These are phyloP conservation scores for Cucurbitaria berberidis DNA, from an alignment of 2,329 filamentous ascomycete genomes.

Conservation along the genomic window DNA sequence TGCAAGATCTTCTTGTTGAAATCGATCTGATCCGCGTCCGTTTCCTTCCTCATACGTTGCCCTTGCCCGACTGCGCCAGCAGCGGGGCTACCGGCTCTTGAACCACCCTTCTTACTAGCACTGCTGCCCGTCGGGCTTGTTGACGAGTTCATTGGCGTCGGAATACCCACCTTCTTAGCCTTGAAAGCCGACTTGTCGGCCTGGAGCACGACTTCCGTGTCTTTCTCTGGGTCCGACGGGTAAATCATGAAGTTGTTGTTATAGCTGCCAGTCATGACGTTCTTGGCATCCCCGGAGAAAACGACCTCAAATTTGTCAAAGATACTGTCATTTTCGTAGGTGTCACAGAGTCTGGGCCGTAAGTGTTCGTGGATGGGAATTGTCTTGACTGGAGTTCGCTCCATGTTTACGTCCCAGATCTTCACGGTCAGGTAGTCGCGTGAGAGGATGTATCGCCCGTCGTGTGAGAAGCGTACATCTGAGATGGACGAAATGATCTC, in stretches of 20 bases:
- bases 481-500: slow-evolving; percentile 99
- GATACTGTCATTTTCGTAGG: slow-evolving; percentile 99
- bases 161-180: slow-evolving; percentile 98
- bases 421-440: slow-evolving; percentile 98
- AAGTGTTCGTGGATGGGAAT: slow-evolving; percentile 99
- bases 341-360: slow-evolving; percentile 91
- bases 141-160: slow-evolving; percentile 90
- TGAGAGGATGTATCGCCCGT: slow-evolving; percentile 95
- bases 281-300: slow-evolving; percentile 97
- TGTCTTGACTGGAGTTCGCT: slow-evolving; percentile 94
- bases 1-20: slow-evolving; percentile 99
- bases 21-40: slow-evolving; percentile 98
- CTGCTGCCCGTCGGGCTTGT: slow-evolving; percentile 72
- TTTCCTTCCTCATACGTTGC: slow-evolving; percentile 97
- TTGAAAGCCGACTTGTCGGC: slow-evolving; percentile 99
- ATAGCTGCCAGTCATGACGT: slow-evolving; percentile 99
- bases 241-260: slow-evolving; percentile 99
- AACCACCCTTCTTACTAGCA: slow-evolving; percentile 83
- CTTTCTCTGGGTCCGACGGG: slow-evolving; percentile 92
- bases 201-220: slow-evolving; percentile 95
- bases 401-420: slow-evolving; percentile 99
- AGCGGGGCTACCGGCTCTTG: slow-evolving; percentile 86
- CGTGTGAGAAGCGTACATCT: slow-evolving; percentile 95
- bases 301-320: slow-evolving; percentile 99
- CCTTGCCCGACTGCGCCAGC: slow-evolving; percentile 74